These are phyloP conservation scores for Daedalea quercina DNA, from an alignment of 768 basidiomycete genomes.

Conservation along the genomic window DNA sequence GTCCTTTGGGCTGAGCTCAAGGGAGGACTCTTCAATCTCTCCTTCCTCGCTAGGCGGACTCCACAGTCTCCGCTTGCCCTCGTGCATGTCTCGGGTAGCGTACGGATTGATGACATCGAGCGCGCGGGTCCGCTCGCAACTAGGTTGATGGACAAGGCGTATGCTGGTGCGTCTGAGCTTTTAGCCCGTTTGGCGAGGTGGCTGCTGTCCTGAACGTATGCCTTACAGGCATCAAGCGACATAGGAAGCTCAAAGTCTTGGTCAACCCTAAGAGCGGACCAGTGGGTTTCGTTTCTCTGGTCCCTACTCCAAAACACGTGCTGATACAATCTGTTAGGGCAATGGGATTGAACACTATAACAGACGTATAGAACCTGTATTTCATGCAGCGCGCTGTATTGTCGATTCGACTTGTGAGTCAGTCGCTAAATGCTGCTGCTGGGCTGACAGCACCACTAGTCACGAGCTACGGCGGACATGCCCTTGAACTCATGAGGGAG, in stretches of 20 bases:
- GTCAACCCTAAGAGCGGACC: conserved; percentile 80
- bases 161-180: conserved; percentile 57
- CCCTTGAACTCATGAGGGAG: conserved; percentile 51
- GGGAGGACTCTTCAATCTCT: conserved; percentile 35
- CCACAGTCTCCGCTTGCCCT: conserved; percentile 34
- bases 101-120: conserved; percentile 27
- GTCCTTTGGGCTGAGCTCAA: conserved; percentile 47
- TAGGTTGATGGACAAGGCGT: conserved; percentile 48
- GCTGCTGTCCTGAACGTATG: neutral
- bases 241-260: conserved; percentile 56
- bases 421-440: neutral
- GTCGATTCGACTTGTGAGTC: conserved; percentile 58
- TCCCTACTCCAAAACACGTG: neutral
- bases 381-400: conserved; percentile 57
- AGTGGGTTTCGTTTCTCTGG: conserved; percentile 34
- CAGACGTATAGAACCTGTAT: conserved; percentile 62
- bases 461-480: conserved; percentile 59
- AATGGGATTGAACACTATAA: conserved; percentile 48
- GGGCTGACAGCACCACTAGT: conserved; percentile 26
- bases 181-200: conserved; percentile 2
- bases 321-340: conserved; percentile 37
- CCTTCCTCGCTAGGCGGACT: conserved; percentile 43
- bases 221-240: conserved; percentile 42
- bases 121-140: conserved; percentile 45
- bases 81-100: conserved; percentile 36